A percentile compares a stretch with the other conserved stretches of the same genome.
Conservation (phyloP, 2,329 filamentous ascomycete genomes). For the Pseudocercospora musae region DNA sequence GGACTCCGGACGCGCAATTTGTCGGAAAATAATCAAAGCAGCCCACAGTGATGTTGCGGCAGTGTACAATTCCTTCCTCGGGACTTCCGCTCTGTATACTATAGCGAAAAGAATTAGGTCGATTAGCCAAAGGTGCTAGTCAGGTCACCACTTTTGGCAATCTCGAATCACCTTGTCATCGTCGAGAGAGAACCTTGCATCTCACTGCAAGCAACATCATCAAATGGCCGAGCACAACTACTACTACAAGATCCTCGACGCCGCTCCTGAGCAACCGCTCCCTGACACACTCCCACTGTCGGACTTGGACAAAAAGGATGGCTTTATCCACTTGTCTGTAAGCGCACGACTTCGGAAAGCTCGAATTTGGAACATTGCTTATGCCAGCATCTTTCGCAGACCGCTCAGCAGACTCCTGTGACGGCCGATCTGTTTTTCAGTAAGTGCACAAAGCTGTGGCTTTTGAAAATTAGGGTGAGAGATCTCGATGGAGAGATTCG, state of each 20-base stretch:
- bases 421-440: slow-evolving; percentile 32
- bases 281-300: slow-evolving; percentile 26
- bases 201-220: neutral
- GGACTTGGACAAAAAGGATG: slow-evolving; percentile 26
- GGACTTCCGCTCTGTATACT: too few relatives aligned
- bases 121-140: too few relatives aligned
- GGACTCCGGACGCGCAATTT: too few relatives aligned
- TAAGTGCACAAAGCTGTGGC: slow-evolving; percentile 20
- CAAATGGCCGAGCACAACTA: slow-evolving; percentile 19
- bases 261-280: slow-evolving; percentile 22
- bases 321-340: slow-evolving; percentile 23
- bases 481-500: slow-evolving; percentile 25
- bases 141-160: too few relatives aligned
- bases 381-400: slow-evolving; percentile 10
- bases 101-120: too few relatives aligned
- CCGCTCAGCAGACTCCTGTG: slow-evolving; percentile 28
- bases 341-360: neutral
- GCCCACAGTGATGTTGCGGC: neutral
- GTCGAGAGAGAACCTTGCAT: neutral
- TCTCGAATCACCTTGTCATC: neutral
- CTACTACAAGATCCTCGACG: slow-evolving; percentile 33
- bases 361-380: neutral
- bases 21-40: too few relatives aligned
- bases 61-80: too few relatives aligned
- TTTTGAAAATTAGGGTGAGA: slow-evolving; percentile 25